Evolutionary conservation across 768 basidiomycete species (phyloP).

Genomic region (Dentipellis sp.): DNA sequence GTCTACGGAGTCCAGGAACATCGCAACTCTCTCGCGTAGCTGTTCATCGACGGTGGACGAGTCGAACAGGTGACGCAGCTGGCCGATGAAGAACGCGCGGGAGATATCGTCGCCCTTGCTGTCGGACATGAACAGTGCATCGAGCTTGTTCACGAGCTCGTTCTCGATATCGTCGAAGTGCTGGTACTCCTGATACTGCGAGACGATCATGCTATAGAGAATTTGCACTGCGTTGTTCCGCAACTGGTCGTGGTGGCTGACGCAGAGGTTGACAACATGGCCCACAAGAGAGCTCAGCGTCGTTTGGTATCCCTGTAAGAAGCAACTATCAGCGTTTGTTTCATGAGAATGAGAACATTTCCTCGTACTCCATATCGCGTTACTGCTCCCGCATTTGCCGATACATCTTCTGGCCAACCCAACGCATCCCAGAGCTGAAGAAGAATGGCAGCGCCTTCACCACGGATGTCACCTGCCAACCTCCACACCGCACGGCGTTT

Average conservation of each 20-base stretch:
- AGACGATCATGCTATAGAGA: slow-evolving; percentile 91
- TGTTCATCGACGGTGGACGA: slow-evolving; percentile 71
- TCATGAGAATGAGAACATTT: background rate
- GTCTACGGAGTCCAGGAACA: slow-evolving; percentile 85
- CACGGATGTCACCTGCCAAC: slow-evolving; percentile 90
- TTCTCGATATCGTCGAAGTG: slow-evolving; percentile 88
- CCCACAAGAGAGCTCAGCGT: slow-evolving; percentile 80
- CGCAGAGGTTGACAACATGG: slow-evolving; percentile 82
- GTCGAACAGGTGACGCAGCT: slow-evolving; percentile 86
- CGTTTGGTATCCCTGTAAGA: slow-evolving; percentile 68
- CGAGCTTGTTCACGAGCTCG: slow-evolving; percentile 84
- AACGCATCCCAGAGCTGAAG: slow-evolving; percentile 80
- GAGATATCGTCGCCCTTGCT: slow-evolving; percentile 88
- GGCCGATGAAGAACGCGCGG: slow-evolving; percentile 86
- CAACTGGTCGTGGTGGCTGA: slow-evolving; percentile 91
- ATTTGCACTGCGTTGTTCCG: slow-evolving; percentile 88
- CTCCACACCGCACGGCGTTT: slow-evolving; percentile 95
- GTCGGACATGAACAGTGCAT: slow-evolving; percentile 88
- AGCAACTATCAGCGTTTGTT: slow-evolving; percentile 7
- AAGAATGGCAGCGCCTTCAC: slow-evolving; percentile 79
- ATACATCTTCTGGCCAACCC: slow-evolving; percentile 60
- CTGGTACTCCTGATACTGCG: slow-evolving; percentile 77
- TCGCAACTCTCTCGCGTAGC: slow-evolving; percentile 66
- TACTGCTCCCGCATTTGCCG: slow-evolving; percentile 41
- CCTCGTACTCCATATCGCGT: slow-evolving; percentile 60